Evolutionary conservation across 2,329 filamentous ascomycete species (phyloP), one percentile per base, ranked within the genome.

Genomic region (Arthrocladium fulminans): DNA sequence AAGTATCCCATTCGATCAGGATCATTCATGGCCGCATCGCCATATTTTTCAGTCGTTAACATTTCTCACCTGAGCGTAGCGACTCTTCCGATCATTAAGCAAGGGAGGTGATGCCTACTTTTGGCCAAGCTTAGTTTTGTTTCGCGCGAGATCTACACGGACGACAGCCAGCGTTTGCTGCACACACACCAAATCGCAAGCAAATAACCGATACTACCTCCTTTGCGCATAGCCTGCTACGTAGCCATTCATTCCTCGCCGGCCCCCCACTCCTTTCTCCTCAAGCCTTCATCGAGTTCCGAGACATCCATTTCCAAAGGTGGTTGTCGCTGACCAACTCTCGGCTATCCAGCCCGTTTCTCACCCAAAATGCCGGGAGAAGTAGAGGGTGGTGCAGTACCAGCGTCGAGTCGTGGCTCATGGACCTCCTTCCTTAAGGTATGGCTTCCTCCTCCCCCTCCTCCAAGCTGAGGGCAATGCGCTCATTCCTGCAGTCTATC

Each of bases 401-500:
- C 70, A 35, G 59, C 64, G 42, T 54, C 60, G 47, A 71, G 68
- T 57, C 70, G 69, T 54, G 65, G 57, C 17, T 59, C 57, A 19
- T 73, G 70, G 70, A 61, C 68, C 8, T 70, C 68, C 47, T 73
- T 73, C 54, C 61, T 73, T 34, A 73, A 71, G 64, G 70, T 67
- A 60, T 49, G 60, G 39, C 41, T 34, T 23, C 17, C 17, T 24
- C 47, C 35, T 22, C 22, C 19, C 23, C 17, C n/a, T 12, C 29
- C 19, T 15, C 9, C 15, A 25, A 29, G 24, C 29, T 22, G n/a
- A 22, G 40, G 17, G 29, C 23, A 27, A 30, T 12, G 19, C 29
- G 49, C 47, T 51, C 45, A 55, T 48, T 43, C 20, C 7, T 40
- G 13, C 43, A 73, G 62, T 88, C 84, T 34, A 86, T 90, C 63